Base-by-base conservation (phyloP, 345 rosid species). In the Citropsis articulata region DNA sequence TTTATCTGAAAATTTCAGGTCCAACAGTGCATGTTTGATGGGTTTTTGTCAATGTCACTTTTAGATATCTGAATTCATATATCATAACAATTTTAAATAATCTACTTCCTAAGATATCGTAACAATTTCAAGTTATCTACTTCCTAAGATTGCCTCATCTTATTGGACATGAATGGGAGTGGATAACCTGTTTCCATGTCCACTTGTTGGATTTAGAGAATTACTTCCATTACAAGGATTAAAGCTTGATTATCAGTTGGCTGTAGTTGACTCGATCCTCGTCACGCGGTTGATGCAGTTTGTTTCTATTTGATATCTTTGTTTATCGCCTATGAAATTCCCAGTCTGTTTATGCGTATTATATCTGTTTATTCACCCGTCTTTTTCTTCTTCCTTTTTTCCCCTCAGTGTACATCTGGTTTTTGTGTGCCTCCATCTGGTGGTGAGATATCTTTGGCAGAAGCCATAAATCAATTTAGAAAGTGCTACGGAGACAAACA, bases 341-440 rank as follows among this genome's bases (percentile, higher is more conserved):
- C 71, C 7, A 56, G 22, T 62, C 75, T 25, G 53, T 45, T 45
- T 12, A 69, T 76, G 5, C 18, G 0, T 45, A 45, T 45, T 13
- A 45, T 19, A 56, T 28, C 59, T 73, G 68, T 21, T 57, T 57
- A 19, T 12, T 18, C 24, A 33, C 72, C 70, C 31, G 36, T 65
- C 24, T 50, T n/a, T 56, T 7, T 8, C 1, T 75, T 35, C 70
- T 77, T 27, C 36, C 66, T 55, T 65, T 63, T 78, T 77, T 40
- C 71, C 5, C 50, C 1, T 0, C 91, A 96, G 99, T 87, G 87
- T 78, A 85, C 92, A 1, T 21, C 75, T 35, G 94, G 93, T 75
- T 77, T 83, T 80, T 82, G 85, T 71, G 81, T 92, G 75, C 90
- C 85, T 88, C 98, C 98, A 33, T 89, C 94, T 38, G 99, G 98